Percentiles rank a stretch among this genome's conserved stretches.
Conservation (phyloP, 2,329 filamentous ascomycete genomes). For the Elsinoe ampelina region DNA sequence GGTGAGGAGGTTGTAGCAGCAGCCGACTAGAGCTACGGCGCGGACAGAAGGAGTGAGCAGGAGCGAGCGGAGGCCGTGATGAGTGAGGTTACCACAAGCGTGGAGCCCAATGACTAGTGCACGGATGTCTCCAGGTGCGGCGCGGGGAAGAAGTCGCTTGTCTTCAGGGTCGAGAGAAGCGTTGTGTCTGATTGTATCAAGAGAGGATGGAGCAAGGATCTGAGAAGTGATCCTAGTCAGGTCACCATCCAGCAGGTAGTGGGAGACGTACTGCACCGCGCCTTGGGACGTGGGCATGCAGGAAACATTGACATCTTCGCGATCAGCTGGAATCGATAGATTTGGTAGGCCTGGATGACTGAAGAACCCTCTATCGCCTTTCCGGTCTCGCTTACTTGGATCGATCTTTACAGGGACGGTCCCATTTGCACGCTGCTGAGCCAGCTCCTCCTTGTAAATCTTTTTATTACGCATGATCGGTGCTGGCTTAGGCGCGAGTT, state of each 20-base stretch:
- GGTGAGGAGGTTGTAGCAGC: conserved; percentile 94
- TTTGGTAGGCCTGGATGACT: conserved; percentile 8
- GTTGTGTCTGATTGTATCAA: conserved; percentile 16
- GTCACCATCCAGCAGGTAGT: conserved; percentile 63
- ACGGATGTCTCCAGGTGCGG: conserved; percentile 27
- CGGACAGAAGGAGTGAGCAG: conserved; percentile 73
- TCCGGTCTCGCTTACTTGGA: background rate
- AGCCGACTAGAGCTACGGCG: conserved; percentile 92
- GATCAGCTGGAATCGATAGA: background rate
- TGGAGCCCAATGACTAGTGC: conserved; percentile 92
- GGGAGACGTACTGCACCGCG: conserved; percentile 68
- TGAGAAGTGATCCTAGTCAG: conserved; percentile 57
- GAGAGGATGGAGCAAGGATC: conserved; percentile 36
- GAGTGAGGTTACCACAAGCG: conserved; percentile 94
- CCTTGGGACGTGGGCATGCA: conserved; percentile 52
- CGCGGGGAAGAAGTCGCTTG: conserved; percentile 18
- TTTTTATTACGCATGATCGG: conserved; percentile 72
- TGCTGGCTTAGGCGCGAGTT: conserved; percentile 61
- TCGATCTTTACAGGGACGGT: background rate
- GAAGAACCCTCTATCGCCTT: conserved; percentile 15
- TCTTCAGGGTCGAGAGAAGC: conserved; percentile 14
- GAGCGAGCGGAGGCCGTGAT: conserved; percentile 82
- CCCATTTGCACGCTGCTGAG: conserved; percentile 7
- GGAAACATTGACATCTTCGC: conserved; percentile 30
- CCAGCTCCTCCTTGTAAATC: conserved; percentile 49